Conservation (phyloP, 371 early-diverging fungal genomes). For the Phascolomyces articulosus region DNA sequence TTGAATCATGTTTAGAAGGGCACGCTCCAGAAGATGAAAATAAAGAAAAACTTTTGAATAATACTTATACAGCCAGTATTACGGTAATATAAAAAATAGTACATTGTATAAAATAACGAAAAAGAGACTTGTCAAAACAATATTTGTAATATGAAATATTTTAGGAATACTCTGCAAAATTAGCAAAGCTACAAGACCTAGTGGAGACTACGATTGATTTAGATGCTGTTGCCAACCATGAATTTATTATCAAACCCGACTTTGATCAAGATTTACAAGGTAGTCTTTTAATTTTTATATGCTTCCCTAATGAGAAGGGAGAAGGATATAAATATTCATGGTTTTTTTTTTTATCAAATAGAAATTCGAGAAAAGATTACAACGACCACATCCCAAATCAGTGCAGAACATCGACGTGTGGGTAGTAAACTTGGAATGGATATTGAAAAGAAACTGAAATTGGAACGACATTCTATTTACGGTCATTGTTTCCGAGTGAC, state of each 20-base stretch:
- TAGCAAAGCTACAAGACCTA: slow-evolving; percentile 70
- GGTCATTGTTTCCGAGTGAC: slow-evolving; percentile 91
- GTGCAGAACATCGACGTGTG: slow-evolving; percentile 64
- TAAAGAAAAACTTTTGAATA: slow-evolving; percentile 21
- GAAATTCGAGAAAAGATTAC: slow-evolving; percentile 70
- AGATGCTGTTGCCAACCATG: slow-evolving; percentile 83
- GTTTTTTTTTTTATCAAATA: slow-evolving; percentile 20
- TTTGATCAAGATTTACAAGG: slow-evolving; percentile 81
- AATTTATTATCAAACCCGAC: slow-evolving; percentile 87
- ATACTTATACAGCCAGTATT: slow-evolving; percentile 23
- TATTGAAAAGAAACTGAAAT: slow-evolving; percentile 85
- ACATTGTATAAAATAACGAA: no score
- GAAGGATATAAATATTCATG: no score
- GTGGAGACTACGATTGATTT: slow-evolving; percentile 94
- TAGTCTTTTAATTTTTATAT: slow-evolving; percentile 19
- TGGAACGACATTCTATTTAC: slow-evolving; percentile 80
- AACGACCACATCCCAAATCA: slow-evolving; percentile 55
- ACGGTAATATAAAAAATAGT: slow-evolving; percentile 9
- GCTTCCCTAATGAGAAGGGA: no score
- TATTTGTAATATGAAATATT: no score
- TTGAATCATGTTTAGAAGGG: slow-evolving; percentile 61
- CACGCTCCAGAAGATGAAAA: slow-evolving; percentile 36
- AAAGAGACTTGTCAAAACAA: no score
- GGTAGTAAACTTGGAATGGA: slow-evolving; percentile 75
- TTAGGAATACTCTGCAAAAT: slow-evolving; percentile 51